Base-by-base conservation (phyloP, 1,284 basidiomycete species). In the Moniliophthora roreri region DNA sequence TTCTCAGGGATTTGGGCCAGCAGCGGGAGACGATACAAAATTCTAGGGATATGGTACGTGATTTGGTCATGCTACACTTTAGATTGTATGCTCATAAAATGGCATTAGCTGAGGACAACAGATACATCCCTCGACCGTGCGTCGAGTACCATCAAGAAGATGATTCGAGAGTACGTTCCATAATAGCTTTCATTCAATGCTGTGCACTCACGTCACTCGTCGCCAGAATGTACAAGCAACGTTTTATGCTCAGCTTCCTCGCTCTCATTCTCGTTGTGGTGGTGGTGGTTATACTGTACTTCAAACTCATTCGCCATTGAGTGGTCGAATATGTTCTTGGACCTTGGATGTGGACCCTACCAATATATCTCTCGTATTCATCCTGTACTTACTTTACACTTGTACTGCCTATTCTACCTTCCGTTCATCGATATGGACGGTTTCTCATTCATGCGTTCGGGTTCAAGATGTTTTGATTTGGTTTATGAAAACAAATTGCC, bases 21-120 rank as follows among this genome's bases (percentile, higher is more conserved):
- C 95, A 98, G 74, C 72, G 95, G 54, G 95, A 98, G 69, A 93
- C 95, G 72, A 94, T 98, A 58, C 91, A 95, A 74, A 89, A 94
- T 65, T 82, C 94, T 7, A 76, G 94, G 62, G 90, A 96, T 72
- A 91, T 84, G 62, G 89, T 93, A 57, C 45, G 85, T 72, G 36
- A 16, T 8, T 46, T 44, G 18, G 16, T 46, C 4, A 39, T 35
- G 15, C 16, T 26, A n/a, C 7, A 7, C 28, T 40, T 9, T 18
- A 38, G 5, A 26, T 36, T 18, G 50, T 18, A 35, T 26, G 16
- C 15, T 16, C 24, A n/a, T n/a, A n/a, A 9, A 18, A 41, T 37
- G 39, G n/a, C 28, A 46, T 13, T 51, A 78, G 76, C 66, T 78
- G 3, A 63, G 64, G 23, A 65, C 60, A 21, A 74, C 76, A 8